phyloP scores from a whole-genome alignment of 176 grass and related monocot species.

The Lolium perenne region DNA sequence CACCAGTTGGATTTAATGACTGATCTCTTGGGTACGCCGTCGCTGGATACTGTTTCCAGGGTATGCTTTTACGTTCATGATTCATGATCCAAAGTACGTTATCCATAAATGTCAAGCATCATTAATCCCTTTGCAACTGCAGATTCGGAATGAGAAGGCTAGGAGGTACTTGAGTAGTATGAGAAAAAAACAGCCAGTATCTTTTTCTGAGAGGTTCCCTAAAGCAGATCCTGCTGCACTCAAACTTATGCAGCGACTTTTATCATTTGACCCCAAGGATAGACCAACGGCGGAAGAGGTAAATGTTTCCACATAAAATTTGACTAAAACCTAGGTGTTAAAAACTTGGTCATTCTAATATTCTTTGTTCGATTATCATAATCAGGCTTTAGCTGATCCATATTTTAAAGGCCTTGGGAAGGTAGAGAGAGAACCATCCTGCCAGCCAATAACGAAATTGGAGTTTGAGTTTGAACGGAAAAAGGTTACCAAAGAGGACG shows the following conservation, averaged over 20 bases:
- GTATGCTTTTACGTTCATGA: conserved; percentile 50
- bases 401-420: conserved; percentile 96
- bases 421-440: conserved; percentile 88
- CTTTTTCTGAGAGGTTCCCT: conserved; percentile 86
- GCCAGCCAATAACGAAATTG: conserved; percentile 92
- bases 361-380: conserved; percentile 23
- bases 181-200: conserved; percentile 76
- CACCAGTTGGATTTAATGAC: conserved; percentile 99
- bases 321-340: not conserved
- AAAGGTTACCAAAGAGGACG: conserved; percentile 94
- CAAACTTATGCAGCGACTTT: conserved; percentile 82
- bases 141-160: conserved; percentile 98
- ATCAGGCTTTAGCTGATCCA: conserved; percentile 88
- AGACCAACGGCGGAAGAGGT: conserved; percentile 92
- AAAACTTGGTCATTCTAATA: conserved; percentile 27
- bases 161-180: conserved; percentile 88
- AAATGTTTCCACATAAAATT: conserved; percentile 23
- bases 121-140: conserved; percentile 39
- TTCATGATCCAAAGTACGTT: conserved; percentile 37
- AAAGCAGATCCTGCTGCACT: conserved; percentile 91
- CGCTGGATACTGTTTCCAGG: conserved; percentile 80
- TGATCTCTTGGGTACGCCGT: conserved; percentile 93
- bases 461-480: conserved; percentile 97
- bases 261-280: conserved; percentile 97
- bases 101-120: conserved; percentile 29